Conservation (phyloP, 2,329 filamentous ascomycete genomes). For the Chaetomiaceae sp. region DNA sequence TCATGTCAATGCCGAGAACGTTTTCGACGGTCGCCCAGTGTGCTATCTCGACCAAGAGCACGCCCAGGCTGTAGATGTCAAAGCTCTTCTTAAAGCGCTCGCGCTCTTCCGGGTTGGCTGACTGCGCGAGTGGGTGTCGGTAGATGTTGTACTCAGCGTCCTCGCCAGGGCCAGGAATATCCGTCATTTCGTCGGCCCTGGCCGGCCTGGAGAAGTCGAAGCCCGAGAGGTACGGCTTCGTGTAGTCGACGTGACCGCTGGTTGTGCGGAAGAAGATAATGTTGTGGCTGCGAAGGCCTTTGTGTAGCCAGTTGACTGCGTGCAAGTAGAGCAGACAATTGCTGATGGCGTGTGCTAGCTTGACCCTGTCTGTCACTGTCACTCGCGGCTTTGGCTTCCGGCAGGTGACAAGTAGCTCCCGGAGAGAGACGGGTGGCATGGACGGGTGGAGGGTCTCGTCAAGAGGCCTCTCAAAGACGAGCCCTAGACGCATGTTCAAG, state of each 20-base stretch:
- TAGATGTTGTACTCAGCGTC: constrained; percentile 37
- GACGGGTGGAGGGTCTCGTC: constrained; percentile 33
- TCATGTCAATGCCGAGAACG: constrained; percentile 24
- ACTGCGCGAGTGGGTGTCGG: constrained; percentile 39
- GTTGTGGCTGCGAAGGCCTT: constrained; percentile 38
- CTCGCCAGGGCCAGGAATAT: constrained; percentile 39
- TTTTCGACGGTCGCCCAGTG: constrained; percentile 27
- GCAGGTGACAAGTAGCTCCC: constrained; percentile 38
- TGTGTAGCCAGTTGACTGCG: constrained; percentile 50
- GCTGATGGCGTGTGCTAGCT: constrained; percentile 46
- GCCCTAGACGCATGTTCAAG: constrained; percentile 43
- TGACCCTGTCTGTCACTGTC: constrained; percentile 49
- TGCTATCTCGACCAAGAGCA: constrained; percentile 45
- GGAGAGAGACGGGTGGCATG: constrained; percentile 42
- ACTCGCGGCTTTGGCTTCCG: constrained; percentile 43
- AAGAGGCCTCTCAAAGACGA: constrained; percentile 48
- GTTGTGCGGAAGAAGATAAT: constrained; percentile 41
- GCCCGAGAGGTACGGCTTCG: constrained; percentile 35
- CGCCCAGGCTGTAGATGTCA: constrained; percentile 44
- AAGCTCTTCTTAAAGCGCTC: constrained; percentile 37
- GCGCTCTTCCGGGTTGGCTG: constrained; percentile 35
- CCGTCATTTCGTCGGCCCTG: constrained; percentile 33
- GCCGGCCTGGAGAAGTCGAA: constrained; percentile 40
- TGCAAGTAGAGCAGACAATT: constrained; percentile 51
- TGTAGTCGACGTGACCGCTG: constrained; percentile 28